Evolutionary conservation across 371 early-diverging fungal species (phyloP).

Genomic region (Mucor sp.): DNA sequence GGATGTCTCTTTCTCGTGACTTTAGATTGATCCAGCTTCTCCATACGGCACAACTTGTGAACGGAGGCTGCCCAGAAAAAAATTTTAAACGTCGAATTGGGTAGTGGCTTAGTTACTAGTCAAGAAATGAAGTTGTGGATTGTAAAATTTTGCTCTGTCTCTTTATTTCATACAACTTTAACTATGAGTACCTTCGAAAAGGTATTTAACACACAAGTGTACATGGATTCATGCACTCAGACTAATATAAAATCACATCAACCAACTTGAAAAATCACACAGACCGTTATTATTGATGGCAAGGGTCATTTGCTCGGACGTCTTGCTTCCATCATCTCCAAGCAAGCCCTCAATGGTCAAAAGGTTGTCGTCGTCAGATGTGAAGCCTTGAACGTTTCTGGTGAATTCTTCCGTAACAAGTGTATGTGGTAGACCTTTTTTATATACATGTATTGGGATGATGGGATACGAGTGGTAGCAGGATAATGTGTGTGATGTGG

Average conservation of each 20-base stretch:
- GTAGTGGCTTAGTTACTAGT: constrained; percentile 5
- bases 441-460: not conserved
- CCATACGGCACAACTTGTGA: not conserved
- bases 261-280: constrained; percentile 6
- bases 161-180: constrained; percentile 2
- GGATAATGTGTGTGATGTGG: not conserved
- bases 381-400: constrained; percentile 98
- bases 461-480: not conserved
- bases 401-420: constrained; percentile 99
- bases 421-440: constrained; percentile 58
- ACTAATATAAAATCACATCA: not conserved
- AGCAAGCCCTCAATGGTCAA: constrained; percentile 98
- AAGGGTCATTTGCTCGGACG: constrained; percentile 99
- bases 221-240: not conserved
- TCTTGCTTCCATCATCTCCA: constrained; percentile 98
- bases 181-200: constrained; percentile 5
- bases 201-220: not conserved
- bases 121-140: not conserved
- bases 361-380: constrained; percentile 97
- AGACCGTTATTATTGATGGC: constrained; percentile 99
- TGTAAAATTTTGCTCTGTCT: constrained; percentile 7
- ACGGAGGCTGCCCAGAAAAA: not conserved
- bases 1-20: not conserved
- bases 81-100: constrained; percentile 1
- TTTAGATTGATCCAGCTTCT: not conserved